A percentile compares a stretch with the other conserved stretches of the same genome.
Evolutionary conservation across 1,139 yeast genomes (phyloP).

Genomic region (Kurtzmaniella quercitrusa): DNA sequence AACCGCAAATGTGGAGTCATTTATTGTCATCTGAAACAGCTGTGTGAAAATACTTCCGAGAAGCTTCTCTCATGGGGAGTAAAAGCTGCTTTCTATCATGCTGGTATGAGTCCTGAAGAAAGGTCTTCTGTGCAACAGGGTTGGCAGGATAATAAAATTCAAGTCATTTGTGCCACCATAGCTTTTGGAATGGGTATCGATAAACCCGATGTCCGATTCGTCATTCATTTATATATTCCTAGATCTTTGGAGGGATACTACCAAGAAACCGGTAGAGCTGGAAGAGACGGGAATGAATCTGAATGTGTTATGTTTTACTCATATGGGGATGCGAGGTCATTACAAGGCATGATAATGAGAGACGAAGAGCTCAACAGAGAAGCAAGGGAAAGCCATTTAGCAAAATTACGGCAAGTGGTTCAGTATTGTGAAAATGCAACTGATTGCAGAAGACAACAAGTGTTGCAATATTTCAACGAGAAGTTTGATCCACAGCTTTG

Average conservation of each 20-base stretch:
- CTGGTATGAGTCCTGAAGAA: slow-evolving; percentile 83
- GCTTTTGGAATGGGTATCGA: slow-evolving; percentile 99
- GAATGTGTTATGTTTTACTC: slow-evolving; percentile 81
- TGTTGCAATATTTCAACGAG: slow-evolving; percentile 86
- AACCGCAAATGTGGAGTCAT: slow-evolving; percentile 76
- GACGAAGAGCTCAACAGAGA: slow-evolving; percentile 64
- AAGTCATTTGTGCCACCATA: slow-evolving; percentile 90
- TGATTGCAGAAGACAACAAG: slow-evolving; percentile 88
- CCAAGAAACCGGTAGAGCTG: slow-evolving; percentile 99
- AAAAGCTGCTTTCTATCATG: slow-evolving; percentile 78
- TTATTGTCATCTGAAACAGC: slow-evolving; percentile 85
- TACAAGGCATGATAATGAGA: slow-evolving; percentile 72
- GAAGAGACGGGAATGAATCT: slow-evolving; percentile 83
- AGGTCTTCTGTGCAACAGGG: slow-evolving; percentile 63
- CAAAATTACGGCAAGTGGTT: slow-evolving; percentile 76
- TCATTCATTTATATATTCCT: slow-evolving; percentile 85
- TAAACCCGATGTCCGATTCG: slow-evolving; percentile 91
- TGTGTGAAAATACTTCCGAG: slow-evolving; percentile 80
- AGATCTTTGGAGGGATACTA: slow-evolving; percentile 92
- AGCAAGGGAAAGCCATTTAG: slow-evolving; percentile 74
- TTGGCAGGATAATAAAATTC: slow-evolving; percentile 76
- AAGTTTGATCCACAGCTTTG: slow-evolving; percentile 67
- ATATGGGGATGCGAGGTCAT: slow-evolving; percentile 68
- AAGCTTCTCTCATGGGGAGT: slow-evolving; percentile 60
- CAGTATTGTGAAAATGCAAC: slow-evolving; percentile 89